Percentiles rank a stretch among this genome's conserved stretches.
These are phyloP conservation scores for Geotrichum candidum DNA, from an alignment of 1,139 yeast species.

Conservation along the genomic window DNA sequence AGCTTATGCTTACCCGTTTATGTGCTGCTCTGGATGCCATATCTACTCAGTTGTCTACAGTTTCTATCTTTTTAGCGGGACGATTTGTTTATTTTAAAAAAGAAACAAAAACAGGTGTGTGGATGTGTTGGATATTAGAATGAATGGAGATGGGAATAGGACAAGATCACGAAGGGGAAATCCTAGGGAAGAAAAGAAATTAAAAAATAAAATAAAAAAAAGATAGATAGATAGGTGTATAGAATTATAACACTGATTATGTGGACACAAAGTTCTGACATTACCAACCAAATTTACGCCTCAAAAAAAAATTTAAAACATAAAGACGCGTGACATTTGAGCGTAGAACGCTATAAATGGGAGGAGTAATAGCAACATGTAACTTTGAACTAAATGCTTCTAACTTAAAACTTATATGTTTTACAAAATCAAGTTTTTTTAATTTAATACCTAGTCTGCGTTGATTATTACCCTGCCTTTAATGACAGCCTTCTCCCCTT, in stretches of 20 bases:
- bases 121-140: neutral
- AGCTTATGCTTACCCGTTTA: conserved; percentile 29
- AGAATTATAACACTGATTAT: too few relatives aligned
- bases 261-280: neutral
- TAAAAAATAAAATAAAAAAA: too few relatives aligned
- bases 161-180: too few relatives aligned
- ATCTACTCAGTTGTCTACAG: conserved; percentile 1
- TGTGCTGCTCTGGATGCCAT: conserved; percentile 37
- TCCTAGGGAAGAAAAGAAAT: too few relatives aligned
- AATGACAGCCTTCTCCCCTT: neutral
- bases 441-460: neutral
- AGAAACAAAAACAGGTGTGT: neutral
- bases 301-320: too few relatives aligned
- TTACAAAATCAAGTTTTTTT: neutral
- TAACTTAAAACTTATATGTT: neutral
- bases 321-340: too few relatives aligned
- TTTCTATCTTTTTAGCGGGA: neutral
- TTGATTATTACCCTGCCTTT: neutral
- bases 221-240: neutral
- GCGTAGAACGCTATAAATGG: too few relatives aligned
- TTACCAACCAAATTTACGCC: neutral
- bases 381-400: neutral
- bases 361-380: neutral
- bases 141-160: neutral
- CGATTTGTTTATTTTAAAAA: neutral